Evolutionary conservation across 495 filamentous ascomycete genomes (phyloP).

Genomic region (Aspergillus egyptiacus): DNA sequence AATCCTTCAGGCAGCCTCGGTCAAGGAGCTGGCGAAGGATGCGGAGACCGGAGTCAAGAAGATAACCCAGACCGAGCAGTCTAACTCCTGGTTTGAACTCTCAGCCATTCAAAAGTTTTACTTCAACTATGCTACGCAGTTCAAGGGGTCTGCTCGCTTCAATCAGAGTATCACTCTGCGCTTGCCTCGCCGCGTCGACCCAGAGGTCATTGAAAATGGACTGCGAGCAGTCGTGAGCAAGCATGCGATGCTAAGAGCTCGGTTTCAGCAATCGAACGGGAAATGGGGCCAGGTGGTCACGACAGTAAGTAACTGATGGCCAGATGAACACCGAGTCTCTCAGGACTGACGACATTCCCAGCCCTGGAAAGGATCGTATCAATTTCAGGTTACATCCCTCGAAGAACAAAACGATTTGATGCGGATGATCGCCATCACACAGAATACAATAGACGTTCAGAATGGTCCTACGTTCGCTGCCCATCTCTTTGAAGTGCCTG

Average conservation of each 20-base stretch:
- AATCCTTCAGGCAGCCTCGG: conserved; percentile 31
- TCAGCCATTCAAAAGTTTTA: conserved; percentile 44
- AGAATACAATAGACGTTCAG: conserved; percentile 34
- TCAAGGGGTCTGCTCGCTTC: conserved; percentile 50
- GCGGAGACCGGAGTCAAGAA: conserved; percentile 20
- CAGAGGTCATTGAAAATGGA: conserved; percentile 46
- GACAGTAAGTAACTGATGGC: conserved; percentile 23
- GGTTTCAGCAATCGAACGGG: conserved; percentile 42
- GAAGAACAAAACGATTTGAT: conserved; percentile 27
- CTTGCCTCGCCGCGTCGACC: conserved; percentile 42
- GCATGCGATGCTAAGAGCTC: conserved; percentile 64
- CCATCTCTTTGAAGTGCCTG: conserved; percentile 46
- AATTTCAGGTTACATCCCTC: conserved; percentile 28
- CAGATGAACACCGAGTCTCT: too few species aligned
- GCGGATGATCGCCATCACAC: conserved; percentile 32
- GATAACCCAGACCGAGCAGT: conserved; percentile 27
- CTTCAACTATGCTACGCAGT: conserved; percentile 38
- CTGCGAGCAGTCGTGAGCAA: conserved; percentile 52
- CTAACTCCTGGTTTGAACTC: conserved; percentile 47
- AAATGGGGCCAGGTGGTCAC: conserved; percentile 39
- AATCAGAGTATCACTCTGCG: conserved; percentile 64
- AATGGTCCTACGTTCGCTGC: conserved; percentile 40
- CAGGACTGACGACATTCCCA: too few species aligned
- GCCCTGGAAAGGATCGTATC: conserved; percentile 30
- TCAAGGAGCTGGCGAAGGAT: conserved; percentile 30